A percentile compares a stretch with the other conserved stretches of the same genome.
Evolutionary conservation across 2,329 filamentous ascomycete species (phyloP).

Genomic region (Teratosphaeria nubilosa): DNA sequence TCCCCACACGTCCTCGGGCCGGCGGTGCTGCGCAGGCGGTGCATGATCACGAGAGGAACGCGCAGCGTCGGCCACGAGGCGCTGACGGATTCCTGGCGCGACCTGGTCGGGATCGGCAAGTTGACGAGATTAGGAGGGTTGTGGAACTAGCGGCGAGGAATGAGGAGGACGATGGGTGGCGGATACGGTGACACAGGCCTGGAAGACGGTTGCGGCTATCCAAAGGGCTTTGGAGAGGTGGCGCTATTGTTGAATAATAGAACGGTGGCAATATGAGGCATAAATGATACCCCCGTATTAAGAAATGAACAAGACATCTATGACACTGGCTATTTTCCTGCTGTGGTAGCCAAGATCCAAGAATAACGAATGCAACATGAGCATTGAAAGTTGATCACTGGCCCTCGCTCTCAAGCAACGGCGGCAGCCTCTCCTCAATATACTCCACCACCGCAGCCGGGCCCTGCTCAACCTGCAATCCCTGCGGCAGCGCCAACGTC

Average conservation of each 20-base stretch:
- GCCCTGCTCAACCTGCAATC: conserved; percentile 43
- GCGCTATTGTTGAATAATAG: background rate
- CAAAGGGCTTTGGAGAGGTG: too few species aligned
- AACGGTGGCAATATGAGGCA: background rate
- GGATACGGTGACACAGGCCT: conserved; percentile 11
- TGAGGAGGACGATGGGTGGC: conserved; percentile 32
- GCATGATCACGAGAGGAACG: conserved; percentile 10
- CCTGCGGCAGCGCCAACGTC: conserved; percentile 44
- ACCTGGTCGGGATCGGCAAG: conserved; percentile 15
- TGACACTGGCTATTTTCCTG: background rate
- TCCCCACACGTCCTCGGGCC: conserved; percentile 12
- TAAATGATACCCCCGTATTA: background rate
- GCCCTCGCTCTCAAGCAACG: background rate
- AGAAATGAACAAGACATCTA: background rate
- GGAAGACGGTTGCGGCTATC: background rate
- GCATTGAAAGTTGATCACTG: too few species aligned
- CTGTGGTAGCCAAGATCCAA: background rate
- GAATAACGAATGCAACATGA: too few species aligned
- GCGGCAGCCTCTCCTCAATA: conserved; percentile 34
- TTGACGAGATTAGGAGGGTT: conserved; percentile 39
- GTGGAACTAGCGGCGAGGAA: conserved; percentile 43
- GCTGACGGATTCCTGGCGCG: background rate
- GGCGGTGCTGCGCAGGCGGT: conserved; percentile 5
- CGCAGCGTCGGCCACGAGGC: background rate
- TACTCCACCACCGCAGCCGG: conserved; percentile 48